A percentile compares a stretch with the other conserved stretches of the same genome.
phyloP scores from a whole-genome alignment of 306 rosid species.

The Mimosa pudica region DNA sequence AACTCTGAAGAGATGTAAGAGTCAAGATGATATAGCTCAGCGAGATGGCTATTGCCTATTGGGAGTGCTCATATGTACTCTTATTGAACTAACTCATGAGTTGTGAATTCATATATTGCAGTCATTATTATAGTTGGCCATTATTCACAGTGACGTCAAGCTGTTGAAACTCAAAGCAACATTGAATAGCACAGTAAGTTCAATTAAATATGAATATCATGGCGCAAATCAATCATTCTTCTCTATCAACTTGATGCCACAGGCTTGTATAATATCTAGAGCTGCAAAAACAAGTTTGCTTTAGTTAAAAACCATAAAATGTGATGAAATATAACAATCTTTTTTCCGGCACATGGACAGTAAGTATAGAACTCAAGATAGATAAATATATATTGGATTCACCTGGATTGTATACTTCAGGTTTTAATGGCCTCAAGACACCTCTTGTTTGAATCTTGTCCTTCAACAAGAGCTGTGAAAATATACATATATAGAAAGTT shows the following conservation, averaged over 20 bases:
- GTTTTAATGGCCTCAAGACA: conserved; percentile 74
- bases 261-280: conserved; percentile 72
- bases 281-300: conserved; percentile 53
- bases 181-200: not conserved
- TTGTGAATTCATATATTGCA: conserved; percentile 17
- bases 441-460: conserved; percentile 90
- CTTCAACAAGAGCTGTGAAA: conserved; percentile 75
- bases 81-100: not conserved
- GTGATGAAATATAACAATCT: not conserved
- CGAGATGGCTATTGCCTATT: not conserved
- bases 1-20: no score
- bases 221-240: conserved; percentile 50
- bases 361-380: conserved; percentile 5
- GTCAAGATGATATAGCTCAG: no score
- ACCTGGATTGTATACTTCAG: conserved; percentile 93
- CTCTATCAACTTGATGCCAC: conserved; percentile 85
- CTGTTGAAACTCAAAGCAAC: not conserved
- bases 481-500: conserved; percentile 17
- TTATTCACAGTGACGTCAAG: conserved; percentile 17
- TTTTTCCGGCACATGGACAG: not conserved
- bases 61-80: not conserved
- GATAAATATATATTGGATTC: conserved; percentile 24
- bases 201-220: conserved; percentile 5
- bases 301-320: not conserved
- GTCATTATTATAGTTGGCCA: conserved; percentile 11